Percentiles rank a stretch among this genome's conserved stretches.
These are phyloP conservation scores for Pleurotus djamor DNA, from an alignment of 768 basidiomycete genomes.

Conservation along the genomic window DNA sequence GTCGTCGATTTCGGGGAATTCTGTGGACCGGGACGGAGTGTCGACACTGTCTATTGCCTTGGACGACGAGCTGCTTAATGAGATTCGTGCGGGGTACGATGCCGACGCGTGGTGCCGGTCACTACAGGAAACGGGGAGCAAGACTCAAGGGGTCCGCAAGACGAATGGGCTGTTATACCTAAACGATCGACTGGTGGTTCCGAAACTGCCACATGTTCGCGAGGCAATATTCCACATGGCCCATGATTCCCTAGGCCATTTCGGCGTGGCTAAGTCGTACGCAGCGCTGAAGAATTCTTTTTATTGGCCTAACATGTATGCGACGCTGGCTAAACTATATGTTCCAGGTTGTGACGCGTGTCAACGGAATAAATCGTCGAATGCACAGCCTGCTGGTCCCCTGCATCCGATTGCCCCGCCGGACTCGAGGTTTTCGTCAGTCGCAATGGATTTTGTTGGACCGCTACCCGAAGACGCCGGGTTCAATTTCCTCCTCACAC, in stretches of 20 bases:
- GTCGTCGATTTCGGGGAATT: too few relatives aligned
- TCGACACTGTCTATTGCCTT: background rate
- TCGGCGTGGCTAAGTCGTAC: conserved; percentile 30
- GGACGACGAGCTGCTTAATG: background rate
- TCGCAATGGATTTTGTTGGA: conserved; percentile 33
- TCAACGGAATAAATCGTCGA: conserved; percentile 27
- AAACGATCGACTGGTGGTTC: conserved; percentile 18
- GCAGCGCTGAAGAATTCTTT: conserved; percentile 16
- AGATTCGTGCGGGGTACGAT: conserved; percentile 1
- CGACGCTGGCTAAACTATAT: conserved; percentile 24
- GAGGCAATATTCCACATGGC: conserved; percentile 21
- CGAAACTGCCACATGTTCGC: conserved; percentile 12
- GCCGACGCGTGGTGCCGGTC: conserved; percentile 9
- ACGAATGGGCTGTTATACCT: conserved; percentile 19
- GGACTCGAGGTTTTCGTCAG: conserved; percentile 19
- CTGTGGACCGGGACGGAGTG: too few relatives aligned
- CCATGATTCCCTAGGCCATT: conserved; percentile 27
- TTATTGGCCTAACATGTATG: conserved; percentile 32
- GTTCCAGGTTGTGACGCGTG: conserved; percentile 28
- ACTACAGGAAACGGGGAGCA: background rate
- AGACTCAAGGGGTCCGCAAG: background rate
- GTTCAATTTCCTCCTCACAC: conserved; percentile 18
- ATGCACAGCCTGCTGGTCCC: conserved; percentile 24
- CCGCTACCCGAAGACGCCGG: conserved; percentile 28
- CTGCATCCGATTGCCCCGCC: conserved; percentile 23